Evolutionary conservation across 257 asterid species (phyloP).

Genomic region (Mentha longifolia): DNA sequence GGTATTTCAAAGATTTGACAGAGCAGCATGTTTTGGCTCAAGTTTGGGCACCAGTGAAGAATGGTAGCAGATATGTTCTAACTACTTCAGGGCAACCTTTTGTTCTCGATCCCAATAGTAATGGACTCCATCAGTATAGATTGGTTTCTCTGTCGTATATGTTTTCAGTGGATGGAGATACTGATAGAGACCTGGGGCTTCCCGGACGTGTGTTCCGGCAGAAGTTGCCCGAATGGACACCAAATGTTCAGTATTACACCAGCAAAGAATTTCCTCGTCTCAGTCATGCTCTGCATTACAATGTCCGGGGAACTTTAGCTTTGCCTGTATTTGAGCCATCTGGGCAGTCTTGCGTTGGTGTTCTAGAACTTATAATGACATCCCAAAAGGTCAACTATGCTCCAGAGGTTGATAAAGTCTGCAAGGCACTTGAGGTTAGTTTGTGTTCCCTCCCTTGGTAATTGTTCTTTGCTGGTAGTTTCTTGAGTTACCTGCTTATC

Average conservation of each 20-base stretch:
- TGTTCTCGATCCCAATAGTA: slow-evolving; percentile 78
- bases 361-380: slow-evolving; percentile 92
- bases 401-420: slow-evolving; percentile 92
- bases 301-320: slow-evolving; percentile 87
- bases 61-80: slow-evolving; percentile 71
- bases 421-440: slow-evolving; percentile 98
- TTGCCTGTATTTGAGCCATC: slow-evolving; percentile 93
- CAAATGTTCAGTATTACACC: slow-evolving; percentile 91
- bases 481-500: neutral
- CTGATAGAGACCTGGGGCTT: slow-evolving; percentile 73
- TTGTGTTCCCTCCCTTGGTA: slow-evolving; percentile 29
- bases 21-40: slow-evolving; percentile 88
- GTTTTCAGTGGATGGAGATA: slow-evolving; percentile 78
- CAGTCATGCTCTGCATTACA: slow-evolving; percentile 76
- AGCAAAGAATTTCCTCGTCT: slow-evolving; percentile 85
- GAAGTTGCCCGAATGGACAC: slow-evolving; percentile 94
- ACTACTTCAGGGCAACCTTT: slow-evolving; percentile 95
- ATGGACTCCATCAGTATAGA: slow-evolving; percentile 91
- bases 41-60: slow-evolving; percentile 93
- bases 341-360: slow-evolving; percentile 86
- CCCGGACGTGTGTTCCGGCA: slow-evolving; percentile 85
- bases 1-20: slow-evolving; percentile 77
- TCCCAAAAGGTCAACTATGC: slow-evolving; percentile 90
- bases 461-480: slow-evolving; percentile 14
- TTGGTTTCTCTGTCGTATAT: slow-evolving; percentile 69